A percentile compares a stretch with the other conserved stretches of the same genome.
These are phyloP conservation scores for Alternaria metachromatica DNA, from an alignment of 2,329 filamentous ascomycete species.

Conservation along the genomic window DNA sequence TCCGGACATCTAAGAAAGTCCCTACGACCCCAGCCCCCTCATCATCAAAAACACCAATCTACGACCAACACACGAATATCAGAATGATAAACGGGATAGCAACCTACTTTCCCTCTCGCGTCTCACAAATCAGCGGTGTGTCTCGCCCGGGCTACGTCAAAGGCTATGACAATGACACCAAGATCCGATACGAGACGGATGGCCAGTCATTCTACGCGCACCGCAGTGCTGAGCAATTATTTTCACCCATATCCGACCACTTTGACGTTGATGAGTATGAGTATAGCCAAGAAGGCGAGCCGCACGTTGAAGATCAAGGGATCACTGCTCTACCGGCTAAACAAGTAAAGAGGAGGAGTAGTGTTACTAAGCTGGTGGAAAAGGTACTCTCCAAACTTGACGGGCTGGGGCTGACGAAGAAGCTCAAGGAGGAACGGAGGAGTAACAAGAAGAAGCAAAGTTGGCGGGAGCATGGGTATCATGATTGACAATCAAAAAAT, in stretches of 20 bases:
- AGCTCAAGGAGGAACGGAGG: background rate
- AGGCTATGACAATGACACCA: slow-evolving; percentile 19
- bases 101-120: background rate
- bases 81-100: background rate
- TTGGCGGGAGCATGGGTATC: background rate
- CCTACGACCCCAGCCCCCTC: background rate
- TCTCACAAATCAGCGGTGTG: background rate
- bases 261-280: slow-evolving; percentile 12
- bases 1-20: background rate
- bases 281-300: background rate
- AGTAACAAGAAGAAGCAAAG: background rate
- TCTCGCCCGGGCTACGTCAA: background rate
- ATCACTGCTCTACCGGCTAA: background rate
- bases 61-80: background rate
- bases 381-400: slow-evolving; percentile 18
- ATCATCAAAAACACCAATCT: background rate
- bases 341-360: background rate
- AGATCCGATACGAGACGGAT: slow-evolving; percentile 24
- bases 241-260: slow-evolving; percentile 10
- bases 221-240: background rate
- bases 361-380: slow-evolving; percentile 13
- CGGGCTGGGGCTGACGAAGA: slow-evolving; percentile 11
- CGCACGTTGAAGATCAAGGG: background rate
- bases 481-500: background rate
- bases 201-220: slow-evolving; percentile 23